These are phyloP conservation scores for Amaranthus hypochondriacus DNA, from an alignment of 148 eudicot species.

Conservation along the genomic window DNA sequence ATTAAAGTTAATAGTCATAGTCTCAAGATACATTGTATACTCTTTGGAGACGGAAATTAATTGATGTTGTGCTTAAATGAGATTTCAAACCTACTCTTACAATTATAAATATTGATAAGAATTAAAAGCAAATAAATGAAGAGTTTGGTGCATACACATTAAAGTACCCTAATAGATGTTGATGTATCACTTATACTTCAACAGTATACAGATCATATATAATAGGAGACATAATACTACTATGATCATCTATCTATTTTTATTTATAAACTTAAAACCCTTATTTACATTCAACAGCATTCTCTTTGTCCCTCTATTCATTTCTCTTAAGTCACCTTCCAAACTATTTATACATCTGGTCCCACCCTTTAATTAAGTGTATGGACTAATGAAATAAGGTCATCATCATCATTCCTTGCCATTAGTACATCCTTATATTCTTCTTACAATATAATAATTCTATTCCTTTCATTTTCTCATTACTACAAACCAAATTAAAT, in stretches of 20 bases:
- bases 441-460: no score
- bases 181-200: conserved; percentile 13
- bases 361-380: conserved; percentile 4
- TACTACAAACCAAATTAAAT: not conserved
- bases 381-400: not conserved
- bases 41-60: no score
- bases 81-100: no score
- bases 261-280: not conserved
- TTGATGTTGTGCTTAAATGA: no score
- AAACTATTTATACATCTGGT: conserved; percentile 14
- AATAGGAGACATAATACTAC: not conserved
- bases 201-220: not conserved
- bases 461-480: not conserved
- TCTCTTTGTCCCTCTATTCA: conserved; percentile 28
- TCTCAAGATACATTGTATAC: no score
- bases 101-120: not conserved
- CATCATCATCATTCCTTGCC: not conserved
- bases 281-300: conserved; percentile 5
- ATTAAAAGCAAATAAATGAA: conserved; percentile 16
- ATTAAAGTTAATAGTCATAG: no score
- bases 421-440: no score
- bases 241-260: not conserved
- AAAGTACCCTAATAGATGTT: conserved; percentile 16
- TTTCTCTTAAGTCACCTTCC: conserved; percentile 2
- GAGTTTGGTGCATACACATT: conserved; percentile 15